Conservation (phyloP, 2,329 filamentous ascomycete genomes). For the Alternaria dauci region DNA sequence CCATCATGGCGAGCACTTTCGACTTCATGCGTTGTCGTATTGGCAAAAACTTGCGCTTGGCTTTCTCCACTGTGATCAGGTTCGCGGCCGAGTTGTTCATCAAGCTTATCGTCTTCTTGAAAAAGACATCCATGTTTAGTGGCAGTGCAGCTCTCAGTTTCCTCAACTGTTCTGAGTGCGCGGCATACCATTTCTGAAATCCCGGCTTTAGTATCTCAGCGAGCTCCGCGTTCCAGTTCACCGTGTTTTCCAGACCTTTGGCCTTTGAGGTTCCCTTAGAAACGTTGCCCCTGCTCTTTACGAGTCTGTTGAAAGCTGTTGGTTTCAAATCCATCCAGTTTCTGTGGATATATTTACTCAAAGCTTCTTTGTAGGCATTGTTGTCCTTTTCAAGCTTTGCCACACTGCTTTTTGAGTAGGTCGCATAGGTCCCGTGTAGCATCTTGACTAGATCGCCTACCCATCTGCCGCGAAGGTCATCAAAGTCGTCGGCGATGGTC, state of each 20-base stretch:
- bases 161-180: slow-evolving; percentile 8
- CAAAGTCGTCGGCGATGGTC: slow-evolving; percentile 26
- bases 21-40: slow-evolving; percentile 5
- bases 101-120: background rate
- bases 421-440: too few species aligned
- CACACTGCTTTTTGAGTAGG: slow-evolving; percentile 1
- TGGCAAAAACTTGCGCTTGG: slow-evolving; percentile 22
- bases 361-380: slow-evolving; percentile 6
- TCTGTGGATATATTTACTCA: slow-evolving; percentile 5
- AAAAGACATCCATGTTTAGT: slow-evolving; percentile 4
- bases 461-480: background rate
- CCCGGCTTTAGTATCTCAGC: slow-evolving; percentile 18
- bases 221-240: slow-evolving; percentile 32
- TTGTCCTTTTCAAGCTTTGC: slow-evolving; percentile 6
- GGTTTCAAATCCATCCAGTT: slow-evolving; percentile 16
- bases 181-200: slow-evolving; percentile 21
- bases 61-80: slow-evolving; percentile 25
- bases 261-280: slow-evolving; percentile 24
- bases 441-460: background rate
- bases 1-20: slow-evolving; percentile 17
- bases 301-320: slow-evolving; percentile 23
- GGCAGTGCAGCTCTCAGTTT: slow-evolving; percentile 7
- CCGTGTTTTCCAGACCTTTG: slow-evolving; percentile 24
- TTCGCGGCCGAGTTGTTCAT: slow-evolving; percentile 24
- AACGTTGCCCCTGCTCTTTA: slow-evolving; percentile 25